Conservation (phyloP, 2,329 filamentous ascomycete genomes). For the Penicillium griseofulvum region DNA sequence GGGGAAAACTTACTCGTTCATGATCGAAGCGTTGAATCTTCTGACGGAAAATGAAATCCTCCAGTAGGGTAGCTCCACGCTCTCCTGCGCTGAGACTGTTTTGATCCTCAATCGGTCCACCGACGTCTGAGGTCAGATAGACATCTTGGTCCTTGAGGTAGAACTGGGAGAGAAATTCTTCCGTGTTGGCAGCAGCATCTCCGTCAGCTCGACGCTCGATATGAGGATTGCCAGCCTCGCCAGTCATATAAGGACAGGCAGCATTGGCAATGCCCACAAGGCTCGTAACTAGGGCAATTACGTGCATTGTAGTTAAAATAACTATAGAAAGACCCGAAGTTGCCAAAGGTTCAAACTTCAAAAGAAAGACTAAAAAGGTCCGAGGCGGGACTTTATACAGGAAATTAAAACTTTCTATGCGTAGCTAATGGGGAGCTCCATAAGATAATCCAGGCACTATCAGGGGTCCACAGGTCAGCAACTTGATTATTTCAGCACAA, state of each 20-base stretch:
- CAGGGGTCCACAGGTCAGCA: no score
- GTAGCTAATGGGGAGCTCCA: conserved; percentile 7
- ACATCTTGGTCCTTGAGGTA: conserved; percentile 53
- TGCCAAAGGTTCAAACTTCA: background rate
- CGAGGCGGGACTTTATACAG: conserved; percentile 11
- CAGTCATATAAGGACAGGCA: conserved; percentile 43
- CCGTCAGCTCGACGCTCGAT: conserved; percentile 24
- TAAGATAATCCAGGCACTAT: background rate
- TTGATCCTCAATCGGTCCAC: conserved; percentile 66
- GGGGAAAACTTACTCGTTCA: conserved; percentile 55
- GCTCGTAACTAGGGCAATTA: conserved; percentile 25
- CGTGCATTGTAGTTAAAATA: conserved; percentile 23
- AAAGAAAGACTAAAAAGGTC: background rate
- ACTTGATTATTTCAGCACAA: conserved; percentile 16
- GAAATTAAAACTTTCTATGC: background rate
- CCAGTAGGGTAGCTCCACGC: conserved; percentile 65
- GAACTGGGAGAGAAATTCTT: conserved; percentile 46
- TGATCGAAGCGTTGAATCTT: conserved; percentile 71
- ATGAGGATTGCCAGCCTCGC: conserved; percentile 20
- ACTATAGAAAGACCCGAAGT: background rate
- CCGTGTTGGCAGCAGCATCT: conserved; percentile 32
- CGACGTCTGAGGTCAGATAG: conserved; percentile 65
- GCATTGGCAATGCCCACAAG: conserved; percentile 39
- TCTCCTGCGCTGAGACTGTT: conserved; percentile 65
- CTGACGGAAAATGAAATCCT: conserved; percentile 71